phyloP scores from a whole-genome alignment of 805 yeast species.

The Tetrapisispora pingtungensis region DNA sequence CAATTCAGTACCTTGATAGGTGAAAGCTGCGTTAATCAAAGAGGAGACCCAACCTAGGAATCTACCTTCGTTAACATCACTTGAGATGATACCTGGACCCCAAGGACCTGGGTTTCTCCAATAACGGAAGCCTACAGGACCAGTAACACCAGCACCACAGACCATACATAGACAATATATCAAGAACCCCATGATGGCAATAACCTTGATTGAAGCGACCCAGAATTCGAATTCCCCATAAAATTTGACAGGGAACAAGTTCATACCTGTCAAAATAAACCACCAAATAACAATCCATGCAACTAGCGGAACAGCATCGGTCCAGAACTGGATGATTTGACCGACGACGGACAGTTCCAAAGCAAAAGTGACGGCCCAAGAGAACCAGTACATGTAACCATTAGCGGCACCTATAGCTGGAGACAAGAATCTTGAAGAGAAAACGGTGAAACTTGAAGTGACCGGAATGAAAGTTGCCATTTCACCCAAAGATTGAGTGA shows the following conservation, averaged over 20 bases:
- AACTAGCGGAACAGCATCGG: constrained; percentile 55
- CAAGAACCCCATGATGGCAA: constrained; percentile 63
- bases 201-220: constrained; percentile 56
- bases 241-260: constrained; percentile 56
- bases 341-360: constrained; percentile 65
- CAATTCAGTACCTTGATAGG: constrained; percentile 71
- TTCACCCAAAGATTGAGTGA: constrained; percentile 67
- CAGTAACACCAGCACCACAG: constrained; percentile 60
- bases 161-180: constrained; percentile 61
- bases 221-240: constrained; percentile 74
- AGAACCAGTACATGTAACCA: constrained; percentile 68
- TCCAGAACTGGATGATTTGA: constrained; percentile 57
- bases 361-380: constrained; percentile 71
- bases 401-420: constrained; percentile 67
- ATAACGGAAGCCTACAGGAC: constrained; percentile 69
- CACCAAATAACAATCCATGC: constrained; percentile 66
- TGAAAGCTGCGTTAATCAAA: constrained; percentile 65
- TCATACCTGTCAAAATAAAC: constrained; percentile 42
- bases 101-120: constrained; percentile 76
- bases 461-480: constrained; percentile 74
- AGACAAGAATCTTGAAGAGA: constrained; percentile 55
- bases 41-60: constrained; percentile 65
- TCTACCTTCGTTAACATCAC: constrained; percentile 41
- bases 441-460: constrained; percentile 56
- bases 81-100: constrained; percentile 53